These are phyloP conservation scores for Truncatella angustata DNA, from an alignment of 2,329 filamentous ascomycete species.

Conservation along the genomic window DNA sequence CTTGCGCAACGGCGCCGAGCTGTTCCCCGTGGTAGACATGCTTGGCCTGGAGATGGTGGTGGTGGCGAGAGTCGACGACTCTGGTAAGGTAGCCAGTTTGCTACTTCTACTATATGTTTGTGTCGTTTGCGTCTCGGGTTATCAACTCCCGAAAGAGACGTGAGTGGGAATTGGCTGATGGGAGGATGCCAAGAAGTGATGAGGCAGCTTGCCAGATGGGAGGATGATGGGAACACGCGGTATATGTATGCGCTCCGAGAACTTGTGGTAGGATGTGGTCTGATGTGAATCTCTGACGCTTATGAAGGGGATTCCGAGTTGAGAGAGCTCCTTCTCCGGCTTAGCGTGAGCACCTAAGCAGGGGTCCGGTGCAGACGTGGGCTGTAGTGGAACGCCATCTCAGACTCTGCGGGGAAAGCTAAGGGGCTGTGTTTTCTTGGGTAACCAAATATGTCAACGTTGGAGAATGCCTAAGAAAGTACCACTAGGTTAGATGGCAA, in stretches of 20 bases:
- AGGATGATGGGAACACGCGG: not conserved
- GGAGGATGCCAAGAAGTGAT: too few relatives aligned
- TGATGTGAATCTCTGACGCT: slow-evolving; percentile 7
- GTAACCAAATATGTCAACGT: not conserved
- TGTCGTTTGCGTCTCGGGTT: too few relatives aligned
- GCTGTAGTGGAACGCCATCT: not conserved
- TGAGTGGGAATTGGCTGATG: too few relatives aligned
- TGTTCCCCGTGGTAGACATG: slow-evolving; percentile 7
- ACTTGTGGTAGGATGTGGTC: slow-evolving; percentile 1
- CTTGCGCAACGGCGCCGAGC: slow-evolving; percentile 7
- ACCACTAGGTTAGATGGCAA: not conserved
- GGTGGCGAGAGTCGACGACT: too few relatives aligned
- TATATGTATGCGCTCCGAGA: slow-evolving; percentile 1
- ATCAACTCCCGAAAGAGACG: too few relatives aligned
- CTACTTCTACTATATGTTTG: too few relatives aligned
- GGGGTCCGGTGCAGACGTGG: too few relatives aligned
- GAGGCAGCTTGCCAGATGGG: too few relatives aligned
- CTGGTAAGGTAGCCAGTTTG: not conserved
- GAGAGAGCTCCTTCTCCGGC: too few relatives aligned
- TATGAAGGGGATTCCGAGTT: too few relatives aligned
- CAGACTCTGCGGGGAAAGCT: slow-evolving; percentile 1
- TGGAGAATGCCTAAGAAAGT: not conserved
- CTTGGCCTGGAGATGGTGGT: not conserved
- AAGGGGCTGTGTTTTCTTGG: not conserved
- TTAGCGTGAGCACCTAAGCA: too few relatives aligned